Evolutionary conservation across 2,329 filamentous ascomycete genomes (phyloP).

Genomic region (Fusarium avenaceum): DNA sequence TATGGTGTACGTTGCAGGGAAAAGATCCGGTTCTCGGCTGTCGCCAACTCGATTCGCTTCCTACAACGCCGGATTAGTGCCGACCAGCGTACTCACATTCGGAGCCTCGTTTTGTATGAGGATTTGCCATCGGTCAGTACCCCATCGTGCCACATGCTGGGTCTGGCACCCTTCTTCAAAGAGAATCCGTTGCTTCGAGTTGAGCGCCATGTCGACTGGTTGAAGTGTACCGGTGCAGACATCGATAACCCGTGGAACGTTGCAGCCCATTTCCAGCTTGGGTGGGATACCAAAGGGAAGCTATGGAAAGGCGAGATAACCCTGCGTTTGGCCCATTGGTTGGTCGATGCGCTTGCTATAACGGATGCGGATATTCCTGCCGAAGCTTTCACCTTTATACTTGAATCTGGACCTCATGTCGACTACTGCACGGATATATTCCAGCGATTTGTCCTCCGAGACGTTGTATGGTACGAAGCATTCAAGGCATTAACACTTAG

Average conservation of each 20-base stretch:
- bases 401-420: neutral
- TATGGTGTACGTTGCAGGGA: neutral
- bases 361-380: neutral
- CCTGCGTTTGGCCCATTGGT: neutral
- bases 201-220: slow-evolving; percentile 15
- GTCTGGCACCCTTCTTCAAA: slow-evolving; percentile 6
- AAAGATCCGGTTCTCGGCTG: slow-evolving; percentile 32
- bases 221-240: neutral
- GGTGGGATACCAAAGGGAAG: neutral
- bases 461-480: neutral
- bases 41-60: slow-evolving; percentile 23
- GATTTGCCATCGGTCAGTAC: neutral
- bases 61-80: neutral
- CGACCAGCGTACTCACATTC: neutral
- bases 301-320: neutral
- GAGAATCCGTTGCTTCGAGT: slow-evolving; percentile 26
- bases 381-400: neutral
- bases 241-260: rapidly evolving
- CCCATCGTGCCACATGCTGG: neutral
- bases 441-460: neutral
- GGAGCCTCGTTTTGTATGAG: slow-evolving; percentile 9
- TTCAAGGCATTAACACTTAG: rapidly evolving
- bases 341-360: slow-evolving; percentile 3
- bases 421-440: neutral
- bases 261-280: neutral